Base-by-base conservation (phyloP, 345 rosid genomes). In the Pistacia integerrima region DNA sequence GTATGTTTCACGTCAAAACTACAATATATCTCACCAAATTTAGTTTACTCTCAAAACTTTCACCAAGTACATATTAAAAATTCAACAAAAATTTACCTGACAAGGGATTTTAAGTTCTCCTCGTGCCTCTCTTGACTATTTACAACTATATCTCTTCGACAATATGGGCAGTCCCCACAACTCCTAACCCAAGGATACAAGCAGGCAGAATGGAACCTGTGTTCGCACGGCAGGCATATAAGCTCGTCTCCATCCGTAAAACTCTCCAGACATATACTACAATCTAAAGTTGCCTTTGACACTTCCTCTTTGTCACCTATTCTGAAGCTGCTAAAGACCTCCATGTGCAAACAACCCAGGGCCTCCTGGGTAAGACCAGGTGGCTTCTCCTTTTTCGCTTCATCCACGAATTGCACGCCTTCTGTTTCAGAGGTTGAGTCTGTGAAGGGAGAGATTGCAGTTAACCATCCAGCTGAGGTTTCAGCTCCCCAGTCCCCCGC, bases 141-240 rank as follows among this genome's bases (percentile, higher is more conserved):
- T 25, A 75, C 76, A 73, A 72, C 67, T 72, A 91, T 84, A 74
- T 81, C 88, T 79, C 90, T 81, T 51, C 98, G 92, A 76, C 99
- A 95, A 77, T 90, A 96, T 1, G 99, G 98, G 77, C 99, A 96
- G 77, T 96, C 94, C 49, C 97, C 99, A 52, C 99, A 92, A 72
- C 86, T 85, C 76, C 83, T 87, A 74, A 95, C 80, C 99, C 99
- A 95, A 13, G 98, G 99, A 75, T 84, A 84, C 87, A 95, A 83
- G 88, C 98, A 95, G 60, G 78, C 75, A 4, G 85, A 86, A 74
- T 93, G 99, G 74, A 93, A 96, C 62, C 87, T 82, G 77, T 93
- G 99, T 8, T 71, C 86, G 61, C 97, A 93, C 0, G 96, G 91
- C 41, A 92, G 80, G 41, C 85, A 61, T 41, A 83, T 83, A 52